Conservation (phyloP, 129 eudicot genomes). For the Rutidosis leptorrhynchoides region DNA sequence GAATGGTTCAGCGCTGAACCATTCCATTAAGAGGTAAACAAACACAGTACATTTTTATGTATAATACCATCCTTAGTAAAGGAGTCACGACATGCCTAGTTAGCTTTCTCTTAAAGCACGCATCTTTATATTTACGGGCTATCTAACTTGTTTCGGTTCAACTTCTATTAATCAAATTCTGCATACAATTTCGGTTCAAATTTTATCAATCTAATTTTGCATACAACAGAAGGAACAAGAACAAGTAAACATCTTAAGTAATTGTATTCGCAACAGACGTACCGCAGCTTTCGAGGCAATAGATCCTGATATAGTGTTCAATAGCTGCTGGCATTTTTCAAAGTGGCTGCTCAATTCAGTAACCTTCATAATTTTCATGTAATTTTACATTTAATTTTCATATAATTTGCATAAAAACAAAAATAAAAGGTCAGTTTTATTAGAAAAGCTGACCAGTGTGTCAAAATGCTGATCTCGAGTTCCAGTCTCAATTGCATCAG, state of each 20-base stretch:
- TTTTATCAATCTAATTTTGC: neutral
- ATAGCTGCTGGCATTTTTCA: slow-evolving; percentile 94
- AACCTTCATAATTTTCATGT: slow-evolving; percentile 40
- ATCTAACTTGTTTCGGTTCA: neutral
- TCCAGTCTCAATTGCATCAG: slow-evolving; percentile 78
- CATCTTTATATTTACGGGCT: neutral
- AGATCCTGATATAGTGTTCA: slow-evolving; percentile 75
- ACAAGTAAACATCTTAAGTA: neutral
- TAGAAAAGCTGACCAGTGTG: slow-evolving; percentile 54
- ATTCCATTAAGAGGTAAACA: no score
- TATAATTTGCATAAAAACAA: slow-evolving; percentile 26
- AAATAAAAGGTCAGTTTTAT: no score
- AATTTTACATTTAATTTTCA: slow-evolving; percentile 3
- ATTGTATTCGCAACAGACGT: slow-evolving; percentile 11
- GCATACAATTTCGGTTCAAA: neutral
- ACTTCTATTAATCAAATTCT: neutral
- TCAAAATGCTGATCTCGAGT: slow-evolving; percentile 92
- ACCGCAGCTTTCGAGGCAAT: slow-evolving; percentile 76
- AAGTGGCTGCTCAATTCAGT: slow-evolving; percentile 71
- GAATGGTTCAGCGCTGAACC: no score
- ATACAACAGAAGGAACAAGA: neutral
- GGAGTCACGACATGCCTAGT: neutral
- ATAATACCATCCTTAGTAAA: neutral
- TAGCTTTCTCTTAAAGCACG: neutral
- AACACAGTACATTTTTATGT: no score